Evolutionary conservation across 805 yeast genomes (phyloP).

Genomic region (Ascoidea asiatica): DNA sequence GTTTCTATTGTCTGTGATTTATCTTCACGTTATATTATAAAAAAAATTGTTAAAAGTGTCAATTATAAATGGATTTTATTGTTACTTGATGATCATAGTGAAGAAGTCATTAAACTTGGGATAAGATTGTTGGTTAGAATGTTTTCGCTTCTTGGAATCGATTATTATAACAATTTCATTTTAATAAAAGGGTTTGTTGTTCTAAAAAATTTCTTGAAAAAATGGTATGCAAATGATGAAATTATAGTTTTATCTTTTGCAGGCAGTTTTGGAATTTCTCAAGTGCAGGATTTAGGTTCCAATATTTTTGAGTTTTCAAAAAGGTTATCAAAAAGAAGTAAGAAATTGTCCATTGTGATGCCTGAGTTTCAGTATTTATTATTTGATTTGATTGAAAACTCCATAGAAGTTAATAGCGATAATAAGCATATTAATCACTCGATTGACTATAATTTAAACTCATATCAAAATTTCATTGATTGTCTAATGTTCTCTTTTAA

Average conservation of each 20-base stretch:
- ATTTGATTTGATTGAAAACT: slow-evolving; percentile 18
- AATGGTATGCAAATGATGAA: slow-evolving; percentile 35
- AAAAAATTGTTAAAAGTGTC: slow-evolving; percentile 37
- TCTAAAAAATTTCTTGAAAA: slow-evolving; percentile 28
- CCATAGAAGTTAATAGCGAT: slow-evolving; percentile 9
- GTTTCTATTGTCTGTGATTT: slow-evolving; percentile 28
- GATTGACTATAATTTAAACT: slow-evolving; percentile 9
- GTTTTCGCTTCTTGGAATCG: slow-evolving; percentile 30
- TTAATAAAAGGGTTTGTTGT: slow-evolving; percentile 38
- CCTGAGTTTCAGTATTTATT: slow-evolving; percentile 30
- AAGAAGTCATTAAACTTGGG: slow-evolving; percentile 19
- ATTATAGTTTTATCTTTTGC: slow-evolving; percentile 23
- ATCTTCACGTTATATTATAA: slow-evolving; percentile 16
- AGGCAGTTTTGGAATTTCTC: slow-evolving; percentile 32
- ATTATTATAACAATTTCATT: slow-evolving; percentile 33
- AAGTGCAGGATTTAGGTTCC: slow-evolving; percentile 10
- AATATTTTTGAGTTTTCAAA: slow-evolving; percentile 11
- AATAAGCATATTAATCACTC: background rate
- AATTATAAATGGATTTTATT: slow-evolving; percentile 57
- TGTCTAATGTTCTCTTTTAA: slow-evolving; percentile 19
- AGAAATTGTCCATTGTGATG: slow-evolving; percentile 16
- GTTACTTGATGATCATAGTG: slow-evolving; percentile 25
- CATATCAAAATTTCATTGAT: slow-evolving; percentile 17
- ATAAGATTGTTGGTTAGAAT: slow-evolving; percentile 36
- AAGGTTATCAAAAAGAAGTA: slow-evolving; percentile 11